phyloP scores from a whole-genome alignment of 2,329 filamentous ascomycete species.

The Endothia cerciana region DNA sequence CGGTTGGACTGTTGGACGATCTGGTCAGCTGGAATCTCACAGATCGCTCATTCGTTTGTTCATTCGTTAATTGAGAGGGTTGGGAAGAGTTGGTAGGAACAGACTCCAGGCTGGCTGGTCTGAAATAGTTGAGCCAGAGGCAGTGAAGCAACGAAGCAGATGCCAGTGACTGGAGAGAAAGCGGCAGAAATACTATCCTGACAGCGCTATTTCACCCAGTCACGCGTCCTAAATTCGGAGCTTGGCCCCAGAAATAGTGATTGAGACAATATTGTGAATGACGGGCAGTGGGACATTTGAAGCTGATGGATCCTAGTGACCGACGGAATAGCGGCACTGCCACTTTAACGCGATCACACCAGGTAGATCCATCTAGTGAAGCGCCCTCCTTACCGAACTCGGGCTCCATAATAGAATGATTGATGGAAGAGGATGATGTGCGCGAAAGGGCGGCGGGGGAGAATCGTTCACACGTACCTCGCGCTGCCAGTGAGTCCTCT shows the following conservation, averaged over 20 bases:
- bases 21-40: slow-evolving; percentile 14
- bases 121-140: slow-evolving; percentile 14
- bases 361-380: background rate
- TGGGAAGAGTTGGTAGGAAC: background rate
- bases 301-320: background rate
- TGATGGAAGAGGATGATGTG: background rate
- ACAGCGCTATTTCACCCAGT: background rate
- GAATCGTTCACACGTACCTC: slow-evolving; percentile 25
- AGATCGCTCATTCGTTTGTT: background rate
- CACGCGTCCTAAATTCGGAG: background rate
- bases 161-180: background rate
- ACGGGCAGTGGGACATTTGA: background rate
- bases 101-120: slow-evolving; percentile 2
- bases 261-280: background rate
- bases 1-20: slow-evolving; percentile 17
- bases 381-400: background rate
- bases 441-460: background rate
- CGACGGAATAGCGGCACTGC: background rate
- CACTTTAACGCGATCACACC: background rate
- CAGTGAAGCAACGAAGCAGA: background rate
- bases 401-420: background rate
- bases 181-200: background rate
- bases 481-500: slow-evolving; percentile 17
- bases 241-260: background rate
- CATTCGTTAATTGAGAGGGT: background rate